These are phyloP conservation scores for Calonectria pseudoreteaudii DNA, from an alignment of 2,329 filamentous ascomycete genomes.

Conservation along the genomic window DNA sequence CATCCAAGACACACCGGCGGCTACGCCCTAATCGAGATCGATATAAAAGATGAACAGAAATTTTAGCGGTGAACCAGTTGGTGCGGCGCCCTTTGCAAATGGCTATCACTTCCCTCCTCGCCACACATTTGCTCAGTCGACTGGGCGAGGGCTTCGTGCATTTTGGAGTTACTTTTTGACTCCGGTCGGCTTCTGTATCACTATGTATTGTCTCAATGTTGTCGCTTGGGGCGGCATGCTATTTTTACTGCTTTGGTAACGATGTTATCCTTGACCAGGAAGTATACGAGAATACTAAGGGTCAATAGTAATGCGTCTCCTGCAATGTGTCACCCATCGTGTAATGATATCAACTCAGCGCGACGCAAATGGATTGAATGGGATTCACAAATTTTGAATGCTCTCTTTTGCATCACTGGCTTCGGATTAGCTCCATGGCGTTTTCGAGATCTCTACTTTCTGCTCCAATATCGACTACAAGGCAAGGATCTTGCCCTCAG, in stretches of 20 bases:
- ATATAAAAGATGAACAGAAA: slow-evolving; percentile 19
- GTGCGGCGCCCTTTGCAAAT: slow-evolving; percentile 64
- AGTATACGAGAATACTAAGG: slow-evolving; percentile 18
- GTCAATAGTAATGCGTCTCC: slow-evolving; percentile 55
- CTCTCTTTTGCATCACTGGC: slow-evolving; percentile 86
- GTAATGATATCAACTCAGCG: slow-evolving; percentile 79
- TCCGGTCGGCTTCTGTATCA: slow-evolving; percentile 80
- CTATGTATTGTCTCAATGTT: slow-evolving; percentile 83
- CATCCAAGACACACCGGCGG: slow-evolving; percentile 28
- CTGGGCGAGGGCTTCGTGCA: slow-evolving; percentile 66
- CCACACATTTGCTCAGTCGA: slow-evolving; percentile 69
- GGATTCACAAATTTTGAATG: slow-evolving; percentile 83
- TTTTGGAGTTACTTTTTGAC: slow-evolving; percentile 82
- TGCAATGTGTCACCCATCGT: slow-evolving; percentile 78
- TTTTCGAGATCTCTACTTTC: slow-evolving; percentile 81
- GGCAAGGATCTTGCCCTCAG: slow-evolving; percentile 69
- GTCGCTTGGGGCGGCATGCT: slow-evolving; percentile 94
- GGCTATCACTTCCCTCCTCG: slow-evolving; percentile 75
- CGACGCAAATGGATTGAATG: slow-evolving; percentile 88
- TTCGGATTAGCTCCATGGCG: slow-evolving; percentile 89
- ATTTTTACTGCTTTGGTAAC: slow-evolving; percentile 83
- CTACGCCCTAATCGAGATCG: slow-evolving; percentile 18
- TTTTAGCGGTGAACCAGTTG: slow-evolving; percentile 39
- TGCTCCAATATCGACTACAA: slow-evolving; percentile 72
- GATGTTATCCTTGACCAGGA: not conserved